Evolutionary conservation across 176 grass and related monocot species (phyloP).

Genomic region (Rhynchospora tenuis): DNA sequence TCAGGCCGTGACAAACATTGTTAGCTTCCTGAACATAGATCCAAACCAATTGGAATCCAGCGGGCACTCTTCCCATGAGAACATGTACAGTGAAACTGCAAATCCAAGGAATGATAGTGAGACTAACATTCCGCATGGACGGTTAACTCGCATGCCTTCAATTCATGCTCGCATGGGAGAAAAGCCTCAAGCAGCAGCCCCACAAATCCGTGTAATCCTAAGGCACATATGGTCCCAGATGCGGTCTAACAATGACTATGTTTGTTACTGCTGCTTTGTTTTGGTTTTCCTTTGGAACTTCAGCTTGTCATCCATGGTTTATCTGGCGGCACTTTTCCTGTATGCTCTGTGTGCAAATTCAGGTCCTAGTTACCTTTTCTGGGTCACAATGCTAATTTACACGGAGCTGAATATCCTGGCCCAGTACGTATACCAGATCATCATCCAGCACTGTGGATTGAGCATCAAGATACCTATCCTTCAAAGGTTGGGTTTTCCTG

Average conservation of each 20-base stretch:
- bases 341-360: slow-evolving; percentile 98
- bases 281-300: slow-evolving; percentile 97
- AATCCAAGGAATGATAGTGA: slow-evolving; percentile 20
- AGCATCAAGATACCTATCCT: slow-evolving; percentile 64
- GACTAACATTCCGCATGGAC: slow-evolving; percentile 35
- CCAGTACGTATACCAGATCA: slow-evolving; percentile 96
- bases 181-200: slow-evolving; percentile 34
- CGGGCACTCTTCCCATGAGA: slow-evolving; percentile 33
- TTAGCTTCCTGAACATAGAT: slow-evolving; percentile 90
- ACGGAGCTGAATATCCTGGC: slow-evolving; percentile 88
- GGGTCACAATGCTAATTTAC: slow-evolving; percentile 93
- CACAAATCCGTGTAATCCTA: slow-evolving; percentile 78
- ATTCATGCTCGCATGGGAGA: slow-evolving; percentile 33
- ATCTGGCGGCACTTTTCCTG: slow-evolving; percentile 87
- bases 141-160: slow-evolving; percentile 56
- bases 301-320: slow-evolving; percentile 93
- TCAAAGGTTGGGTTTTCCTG: slow-evolving; percentile 85
- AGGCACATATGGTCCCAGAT: slow-evolving; percentile 87
- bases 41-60: slow-evolving; percentile 58
- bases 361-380: slow-evolving; percentile 85
- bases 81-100: slow-evolving; percentile 38
- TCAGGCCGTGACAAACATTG: slow-evolving; percentile 98
- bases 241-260: slow-evolving; percentile 94
- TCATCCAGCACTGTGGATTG: slow-evolving; percentile 94
- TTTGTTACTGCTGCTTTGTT: slow-evolving; percentile 95